Evolutionary conservation across 2,329 filamentous ascomycete genomes (phyloP).

Genomic region (Aspergillus sergii): DNA sequence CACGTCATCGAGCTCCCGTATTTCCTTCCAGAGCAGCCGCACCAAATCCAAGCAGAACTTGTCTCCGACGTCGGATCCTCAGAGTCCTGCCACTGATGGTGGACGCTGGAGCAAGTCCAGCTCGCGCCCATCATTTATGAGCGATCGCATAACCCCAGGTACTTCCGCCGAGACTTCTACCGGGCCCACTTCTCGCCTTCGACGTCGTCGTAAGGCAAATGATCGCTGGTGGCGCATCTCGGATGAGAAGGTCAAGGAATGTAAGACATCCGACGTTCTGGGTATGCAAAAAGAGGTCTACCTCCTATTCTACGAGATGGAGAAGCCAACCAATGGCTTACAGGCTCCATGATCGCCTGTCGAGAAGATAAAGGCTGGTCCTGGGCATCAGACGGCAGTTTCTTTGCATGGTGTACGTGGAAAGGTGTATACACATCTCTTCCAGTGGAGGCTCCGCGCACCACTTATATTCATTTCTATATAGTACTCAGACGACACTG

Average conservation of each 20-base stretch:
- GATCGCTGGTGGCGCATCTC: constrained; percentile 98
- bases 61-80: constrained; percentile 26
- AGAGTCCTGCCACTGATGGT: constrained; percentile 29
- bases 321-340: constrained; percentile 44
- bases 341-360: not conserved
- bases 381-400: not conserved
- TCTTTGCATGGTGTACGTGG: not conserved
- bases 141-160: constrained; percentile 26
- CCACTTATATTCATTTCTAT: not conserved
- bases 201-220: constrained; percentile 62
- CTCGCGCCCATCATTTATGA: constrained; percentile 27
- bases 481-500: not conserved
- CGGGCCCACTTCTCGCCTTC: constrained; percentile 44
- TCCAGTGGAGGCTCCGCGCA: not conserved
- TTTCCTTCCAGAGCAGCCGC: constrained; percentile 36
- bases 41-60: constrained; percentile 31
- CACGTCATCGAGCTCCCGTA: constrained; percentile 34
- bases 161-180: constrained; percentile 26
- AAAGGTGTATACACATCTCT: not conserved
- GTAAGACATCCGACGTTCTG: constrained; percentile 87
- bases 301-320: constrained; percentile 91
- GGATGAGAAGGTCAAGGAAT: constrained; percentile 94
- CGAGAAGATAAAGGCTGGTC: not conserved
- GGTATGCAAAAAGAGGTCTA: constrained; percentile 97
- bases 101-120: constrained; percentile 29